These are phyloP conservation scores for Fusarium devonianum DNA, from an alignment of 2,329 filamentous ascomycete genomes.

Conservation along the genomic window DNA sequence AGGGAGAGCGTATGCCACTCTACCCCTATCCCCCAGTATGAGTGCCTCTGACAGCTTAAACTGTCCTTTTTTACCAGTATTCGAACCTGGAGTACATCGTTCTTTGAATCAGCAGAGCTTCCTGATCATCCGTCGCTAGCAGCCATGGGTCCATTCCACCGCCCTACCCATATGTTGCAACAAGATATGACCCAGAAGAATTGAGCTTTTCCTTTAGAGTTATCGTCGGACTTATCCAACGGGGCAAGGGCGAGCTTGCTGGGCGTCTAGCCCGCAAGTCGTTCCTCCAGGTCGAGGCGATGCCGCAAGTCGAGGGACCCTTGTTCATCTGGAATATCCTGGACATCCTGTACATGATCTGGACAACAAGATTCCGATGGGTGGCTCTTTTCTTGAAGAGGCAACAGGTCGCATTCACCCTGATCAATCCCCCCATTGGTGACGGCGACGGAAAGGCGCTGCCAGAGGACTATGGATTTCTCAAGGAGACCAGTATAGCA, in stretches of 20 bases:
- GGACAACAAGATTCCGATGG: neutral
- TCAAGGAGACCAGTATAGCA: slow-evolving; percentile 11
- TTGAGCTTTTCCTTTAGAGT: slow-evolving; percentile 17
- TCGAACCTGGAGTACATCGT: slow-evolving; percentile 7
- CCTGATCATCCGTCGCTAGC: neutral
- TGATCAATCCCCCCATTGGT: neutral
- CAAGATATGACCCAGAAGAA: slow-evolving; percentile 13
- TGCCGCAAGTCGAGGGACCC: slow-evolving; percentile 14
- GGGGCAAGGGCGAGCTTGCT: slow-evolving; percentile 6
- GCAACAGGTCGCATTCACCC: neutral
- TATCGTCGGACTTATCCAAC: slow-evolving; percentile 7
- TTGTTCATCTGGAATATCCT: slow-evolving; percentile 25
- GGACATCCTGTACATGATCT: slow-evolving; percentile 18
- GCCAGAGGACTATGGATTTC: slow-evolving; percentile 5
- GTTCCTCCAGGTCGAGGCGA: slow-evolving; percentile 12
- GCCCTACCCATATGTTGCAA: neutral
- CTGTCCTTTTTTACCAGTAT: slow-evolving; percentile 15
- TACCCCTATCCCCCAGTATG: neutral
- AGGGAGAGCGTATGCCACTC: neutral
- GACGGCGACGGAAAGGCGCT: neutral
- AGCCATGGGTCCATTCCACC: neutral
- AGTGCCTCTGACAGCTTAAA: neutral
- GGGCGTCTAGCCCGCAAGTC: slow-evolving; percentile 15
- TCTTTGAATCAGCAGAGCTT: slow-evolving; percentile 2
- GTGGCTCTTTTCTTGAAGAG: neutral